Conservation (phyloP, 441 rosid genomes). For the Bocquillonia castaneifolia region DNA sequence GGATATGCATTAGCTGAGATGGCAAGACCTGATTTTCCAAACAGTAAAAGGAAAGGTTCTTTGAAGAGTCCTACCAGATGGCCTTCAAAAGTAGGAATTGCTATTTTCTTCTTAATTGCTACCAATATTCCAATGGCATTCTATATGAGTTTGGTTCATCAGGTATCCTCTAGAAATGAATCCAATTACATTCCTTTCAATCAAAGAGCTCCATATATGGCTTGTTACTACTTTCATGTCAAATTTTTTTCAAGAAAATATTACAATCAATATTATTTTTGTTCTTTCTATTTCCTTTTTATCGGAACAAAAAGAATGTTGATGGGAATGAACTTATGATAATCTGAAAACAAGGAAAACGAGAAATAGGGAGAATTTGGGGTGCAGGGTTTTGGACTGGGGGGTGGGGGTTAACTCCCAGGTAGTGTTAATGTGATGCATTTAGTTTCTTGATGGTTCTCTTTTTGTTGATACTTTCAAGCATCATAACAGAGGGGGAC, state of each 20-base stretch:
- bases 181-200: background rate
- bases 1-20: conserved; percentile 66
- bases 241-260: background rate
- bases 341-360: background rate
- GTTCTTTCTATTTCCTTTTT: background rate
- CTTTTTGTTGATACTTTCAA: conserved; percentile 22
- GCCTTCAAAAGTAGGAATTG: conserved; percentile 40
- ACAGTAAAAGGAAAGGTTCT: conserved; percentile 34
- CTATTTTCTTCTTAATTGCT: conserved; percentile 62
- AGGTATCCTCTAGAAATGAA: conserved; percentile 41
- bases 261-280: background rate
- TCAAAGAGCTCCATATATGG: background rate
- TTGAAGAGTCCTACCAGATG: conserved; percentile 29
- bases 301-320: background rate
- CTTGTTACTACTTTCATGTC: too few species aligned
- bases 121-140: conserved; percentile 82
- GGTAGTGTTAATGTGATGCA: background rate
- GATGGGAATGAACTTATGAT: background rate
- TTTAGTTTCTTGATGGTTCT: background rate
- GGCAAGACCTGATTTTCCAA: conserved; percentile 32
- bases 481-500: conserved; percentile 66
- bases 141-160: conserved; percentile 81
- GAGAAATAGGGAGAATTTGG: background rate
- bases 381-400: background rate
- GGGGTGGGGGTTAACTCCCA: too few species aligned